phyloP scores from a whole-genome alignment of 129 eudicot species.

The Pulicaria dysenterica region DNA sequence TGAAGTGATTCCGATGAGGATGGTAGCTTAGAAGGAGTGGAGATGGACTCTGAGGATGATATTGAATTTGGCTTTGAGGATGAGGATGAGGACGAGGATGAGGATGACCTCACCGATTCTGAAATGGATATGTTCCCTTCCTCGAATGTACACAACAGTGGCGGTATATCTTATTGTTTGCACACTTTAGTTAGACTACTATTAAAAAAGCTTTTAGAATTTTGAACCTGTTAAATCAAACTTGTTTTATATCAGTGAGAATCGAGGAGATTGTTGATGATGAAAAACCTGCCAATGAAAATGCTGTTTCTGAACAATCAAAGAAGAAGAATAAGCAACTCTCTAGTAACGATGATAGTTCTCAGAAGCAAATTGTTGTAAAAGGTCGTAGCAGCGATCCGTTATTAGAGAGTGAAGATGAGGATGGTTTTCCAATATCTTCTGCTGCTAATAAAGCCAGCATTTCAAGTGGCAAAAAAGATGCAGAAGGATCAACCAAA shows the following conservation, averaged over 20 bases:
- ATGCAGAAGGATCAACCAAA: conserved; percentile 29
- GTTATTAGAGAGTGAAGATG: conserved; percentile 83
- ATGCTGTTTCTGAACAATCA: conserved; percentile 36
- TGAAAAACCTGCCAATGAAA: conserved; percentile 52
- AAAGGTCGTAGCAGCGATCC: conserved; percentile 32
- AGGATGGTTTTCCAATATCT: conserved; percentile 85
- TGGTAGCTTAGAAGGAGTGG: conserved; percentile 32
- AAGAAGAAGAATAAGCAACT: conserved; percentile 49
- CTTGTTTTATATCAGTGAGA: conserved; percentile 50
- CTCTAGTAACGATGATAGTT: conserved; percentile 32
- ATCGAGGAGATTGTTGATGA: conserved; percentile 90
- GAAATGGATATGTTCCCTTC: conserved; percentile 49
- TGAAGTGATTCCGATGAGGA: conserved; percentile 64
- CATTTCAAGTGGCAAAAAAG: conserved; percentile 28
- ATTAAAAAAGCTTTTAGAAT: neutral
- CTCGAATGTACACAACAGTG: conserved; percentile 53
- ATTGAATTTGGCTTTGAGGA: conserved; percentile 46
- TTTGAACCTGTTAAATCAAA: neutral
- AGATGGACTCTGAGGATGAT: conserved; percentile 39
- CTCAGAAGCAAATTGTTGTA: conserved; percentile 51
- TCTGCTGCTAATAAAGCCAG: conserved; percentile 32
- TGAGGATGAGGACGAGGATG: conserved; percentile 59
- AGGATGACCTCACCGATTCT: conserved; percentile 46
- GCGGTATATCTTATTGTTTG: conserved; percentile 3
- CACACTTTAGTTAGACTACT: neutral